Evolutionary conservation across 1,139 yeast genomes (phyloP).

Genomic region (Blastobotrys raffinosifermentans): DNA sequence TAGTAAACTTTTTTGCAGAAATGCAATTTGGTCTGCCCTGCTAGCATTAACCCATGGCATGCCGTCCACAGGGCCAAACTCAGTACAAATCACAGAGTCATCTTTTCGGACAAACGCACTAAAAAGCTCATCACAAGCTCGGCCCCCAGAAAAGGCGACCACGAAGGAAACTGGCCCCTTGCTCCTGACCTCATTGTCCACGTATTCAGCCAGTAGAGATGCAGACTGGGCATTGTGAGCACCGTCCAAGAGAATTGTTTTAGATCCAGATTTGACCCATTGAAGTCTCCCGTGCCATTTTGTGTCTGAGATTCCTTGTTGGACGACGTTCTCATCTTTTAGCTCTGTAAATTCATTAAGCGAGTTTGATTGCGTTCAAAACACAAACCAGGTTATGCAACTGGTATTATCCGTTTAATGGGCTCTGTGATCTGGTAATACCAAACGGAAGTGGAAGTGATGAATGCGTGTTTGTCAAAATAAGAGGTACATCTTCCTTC

Average conservation of each 20-base stretch:
- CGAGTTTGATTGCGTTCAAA: constrained; percentile 45
- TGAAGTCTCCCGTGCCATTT: constrained; percentile 40
- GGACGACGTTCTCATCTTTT: constrained; percentile 30
- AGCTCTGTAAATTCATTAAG: constrained; percentile 18
- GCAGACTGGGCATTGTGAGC: constrained; percentile 92
- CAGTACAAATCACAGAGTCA: constrained; percentile 58
- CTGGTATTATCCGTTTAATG: constrained; percentile 70
- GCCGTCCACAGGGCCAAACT: constrained; percentile 65
- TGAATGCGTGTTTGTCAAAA: constrained; percentile 12
- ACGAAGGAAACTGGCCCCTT: constrained; percentile 50
- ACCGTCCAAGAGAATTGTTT: constrained; percentile 71
- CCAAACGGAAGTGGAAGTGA: constrained; percentile 11
- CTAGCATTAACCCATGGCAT: constrained; percentile 86
- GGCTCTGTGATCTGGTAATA: constrained; percentile 36
- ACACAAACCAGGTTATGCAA: constrained; percentile 64
- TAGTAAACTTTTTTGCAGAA: constrained; percentile 15
- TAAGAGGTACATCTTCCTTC: constrained; percentile 9
- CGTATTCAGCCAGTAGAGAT: constrained; percentile 48
- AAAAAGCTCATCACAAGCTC: constrained; percentile 50
- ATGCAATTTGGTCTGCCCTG: constrained; percentile 37
- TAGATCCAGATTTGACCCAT: too few species aligned
- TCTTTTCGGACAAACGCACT: constrained; percentile 42
- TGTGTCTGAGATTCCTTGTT: constrained; percentile 44
- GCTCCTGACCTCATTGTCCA: constrained; percentile 28
- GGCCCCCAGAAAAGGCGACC: constrained; percentile 72